Evolutionary conservation across 2,329 filamentous ascomycete species (phyloP), one percentile per base, ranked within the genome.

Genomic region (Colletotrichum paranaense): DNA sequence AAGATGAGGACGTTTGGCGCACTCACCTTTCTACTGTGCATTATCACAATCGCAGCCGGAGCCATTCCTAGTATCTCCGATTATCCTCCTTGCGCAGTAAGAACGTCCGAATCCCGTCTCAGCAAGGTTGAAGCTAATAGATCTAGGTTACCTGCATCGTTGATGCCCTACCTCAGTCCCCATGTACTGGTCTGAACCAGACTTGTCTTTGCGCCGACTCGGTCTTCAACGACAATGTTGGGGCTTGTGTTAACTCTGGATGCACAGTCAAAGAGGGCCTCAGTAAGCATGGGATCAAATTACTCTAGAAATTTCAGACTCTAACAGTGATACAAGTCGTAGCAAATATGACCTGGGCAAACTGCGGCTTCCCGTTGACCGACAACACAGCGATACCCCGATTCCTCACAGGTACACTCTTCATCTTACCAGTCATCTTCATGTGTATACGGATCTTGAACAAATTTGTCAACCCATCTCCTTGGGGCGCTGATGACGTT

Each of bases 361-460:
- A 46, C 16, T 68, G 58, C 46, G 66, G 66, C 5, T 68, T 68
- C n/a, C 66, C 57, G 1, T 19, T 68, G 16, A 56, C 49, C 30
- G 66, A 68, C 19, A 57, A 68, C 7, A 62, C 66, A 1, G 32
- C 46, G 12, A 8, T 62, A 12, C 66, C 58, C 4, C 58, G 58
- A 22, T 62, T 62, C 6, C 30, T 68, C 1, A 46, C 66, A n/a
- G 66, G 46, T 2, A 22, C 56, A 14, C 58, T 68, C 9, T 68
- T 68, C 24, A 9, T 68, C 1, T 32, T 68, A 4, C 66, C 66
- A 22, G 19, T 52, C 9, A 12, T 62, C 14, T 68, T 68, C 22
- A 68, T 68, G 2, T 6, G 1, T 5, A 22, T 42, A 32, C 58
- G 66, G 2, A 1, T 68, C 1, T 1, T 32, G 0, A 68, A 68